These are phyloP conservation scores for Lobosporangium transversale DNA, from an alignment of 192 early-diverging fungal species.

Conservation along the genomic window DNA sequence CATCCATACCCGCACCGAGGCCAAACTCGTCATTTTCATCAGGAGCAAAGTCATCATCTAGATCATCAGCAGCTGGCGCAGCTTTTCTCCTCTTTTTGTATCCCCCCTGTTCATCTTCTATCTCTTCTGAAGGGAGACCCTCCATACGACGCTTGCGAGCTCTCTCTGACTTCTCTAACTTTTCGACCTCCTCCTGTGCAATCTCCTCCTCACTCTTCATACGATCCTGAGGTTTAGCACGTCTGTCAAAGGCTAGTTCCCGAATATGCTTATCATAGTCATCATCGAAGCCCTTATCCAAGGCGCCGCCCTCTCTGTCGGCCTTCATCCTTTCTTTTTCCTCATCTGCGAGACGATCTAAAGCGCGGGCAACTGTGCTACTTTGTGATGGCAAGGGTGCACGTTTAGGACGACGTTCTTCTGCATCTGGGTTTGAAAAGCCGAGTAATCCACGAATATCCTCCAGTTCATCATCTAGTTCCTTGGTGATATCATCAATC, in stretches of 20 bases:
- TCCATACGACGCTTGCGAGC: constrained; percentile 86
- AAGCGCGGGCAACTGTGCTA: constrained; percentile 36
- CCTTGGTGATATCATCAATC: constrained; percentile 79
- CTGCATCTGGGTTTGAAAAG: constrained; percentile 35
- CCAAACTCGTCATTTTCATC: constrained; percentile 57
- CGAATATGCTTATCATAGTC: constrained; percentile 88
- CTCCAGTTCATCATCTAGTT: constrained; percentile 92
- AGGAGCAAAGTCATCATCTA: constrained; percentile 73
- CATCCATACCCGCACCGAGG: constrained; percentile 55
- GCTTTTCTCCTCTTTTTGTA: constrained; percentile 62
- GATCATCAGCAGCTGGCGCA: constrained; percentile 70
- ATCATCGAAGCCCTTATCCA: constrained; percentile 60
- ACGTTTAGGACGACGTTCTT: constrained; percentile 55
- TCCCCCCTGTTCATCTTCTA: constrained; percentile 63
- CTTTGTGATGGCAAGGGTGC: constrained; percentile 58
- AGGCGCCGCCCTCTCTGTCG: constrained; percentile 35
- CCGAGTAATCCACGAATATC: constrained; percentile 78
- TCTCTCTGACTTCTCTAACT: constrained; percentile 87
- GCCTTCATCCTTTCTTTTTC: constrained; percentile 48
- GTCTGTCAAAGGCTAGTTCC: constrained; percentile 85
- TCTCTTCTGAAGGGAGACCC: constrained; percentile 73
- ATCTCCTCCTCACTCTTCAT: constrained; percentile 95
- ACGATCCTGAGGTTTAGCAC: constrained; percentile 89
- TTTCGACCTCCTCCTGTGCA: constrained; percentile 83
- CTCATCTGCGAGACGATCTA: constrained; percentile 45